Evolutionary conservation across 1,284 basidiomycete genomes (phyloP), one percentile per base, ranked within the genome.

Genomic region (Ceratobasidium papillatum): DNA sequence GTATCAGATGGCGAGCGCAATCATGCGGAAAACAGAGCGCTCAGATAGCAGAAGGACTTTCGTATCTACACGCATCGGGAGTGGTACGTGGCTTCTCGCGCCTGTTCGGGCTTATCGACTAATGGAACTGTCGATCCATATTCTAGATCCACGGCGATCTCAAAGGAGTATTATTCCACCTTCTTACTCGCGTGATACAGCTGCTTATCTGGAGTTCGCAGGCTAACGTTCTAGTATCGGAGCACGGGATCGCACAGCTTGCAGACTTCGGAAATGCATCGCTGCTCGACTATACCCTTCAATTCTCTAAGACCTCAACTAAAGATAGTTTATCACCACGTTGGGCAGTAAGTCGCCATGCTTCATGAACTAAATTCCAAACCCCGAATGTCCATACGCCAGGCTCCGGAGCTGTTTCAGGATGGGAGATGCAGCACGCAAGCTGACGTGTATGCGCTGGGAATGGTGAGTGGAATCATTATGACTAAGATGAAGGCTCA

Each of bases 61-160:
- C 30, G 7, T 68, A 68, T 22, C n/a, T 68, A 19, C 65, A 68
- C 38, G n/a, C 11, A 5, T 1, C 1, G 3, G 65, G 65, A 1
- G 30, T 68, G 5, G 65, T 68, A 14, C 36, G 65, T 19, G 19
- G 3, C 8, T n/a, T 47, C 19, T 3, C 4, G 3, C 19, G 4
- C 3, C 19, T 11, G 38, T 14, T 41, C 7, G 14, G 38, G 38
- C 14, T 7, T 7, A n/a, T n/a, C n/a, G n/a, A n/a, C n/a, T n/a
- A n/a, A n/a, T n/a, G n/a, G n/a, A n/a, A 19, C 3, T 17, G 45
- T 19, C 19, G 5, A 14, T 47, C 19, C 3, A 7, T n/a, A n/a
- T n/a, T 54, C 32, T 5, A 69, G 66, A 38, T 69, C 8, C 54
- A 69, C 38, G 66, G 66, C 4, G 66, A 69, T 32, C 32, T 69